Evolutionary conservation across 2,329 filamentous ascomycete genomes (phyloP).

Genomic region (Claviceps fusiformis): DNA sequence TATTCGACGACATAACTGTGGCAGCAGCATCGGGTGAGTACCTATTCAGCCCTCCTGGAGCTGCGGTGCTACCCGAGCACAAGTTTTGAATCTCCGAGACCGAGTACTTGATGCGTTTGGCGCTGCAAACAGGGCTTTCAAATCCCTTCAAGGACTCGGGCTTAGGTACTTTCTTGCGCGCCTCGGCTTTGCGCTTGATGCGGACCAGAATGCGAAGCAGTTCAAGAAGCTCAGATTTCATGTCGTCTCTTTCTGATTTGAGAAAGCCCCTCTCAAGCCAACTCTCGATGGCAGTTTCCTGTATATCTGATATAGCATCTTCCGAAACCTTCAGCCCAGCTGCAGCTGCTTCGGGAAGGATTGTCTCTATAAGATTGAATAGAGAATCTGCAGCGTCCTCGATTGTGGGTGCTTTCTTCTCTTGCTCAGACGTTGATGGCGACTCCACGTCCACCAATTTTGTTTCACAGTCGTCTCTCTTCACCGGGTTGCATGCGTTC

Average conservation of each 20-base stretch:
- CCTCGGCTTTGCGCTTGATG: constrained; percentile 12
- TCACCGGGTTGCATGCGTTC: neutral
- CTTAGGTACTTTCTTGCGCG: constrained; percentile 5
- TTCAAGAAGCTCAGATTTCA: constrained; percentile 11
- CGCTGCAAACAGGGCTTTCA: neutral
- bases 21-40: neutral
- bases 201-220: constrained; percentile 12
- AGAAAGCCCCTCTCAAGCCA: constrained; percentile 15
- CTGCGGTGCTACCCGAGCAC: neutral
- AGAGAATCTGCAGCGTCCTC: constrained; percentile 10
- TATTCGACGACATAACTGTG: neutral
- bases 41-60: neutral
- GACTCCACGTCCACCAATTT: constrained; percentile 5
- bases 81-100: constrained; percentile 1
- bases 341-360: constrained; percentile 8
- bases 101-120: constrained; percentile 1
- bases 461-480: neutral
- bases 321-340: constrained; percentile 4
- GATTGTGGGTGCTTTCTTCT: neutral
- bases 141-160: neutral
- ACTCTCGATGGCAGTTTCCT: constrained; percentile 13
- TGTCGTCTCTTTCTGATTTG: constrained; percentile 10
- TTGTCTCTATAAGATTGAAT: constrained; percentile 6
- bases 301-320: constrained; percentile 10
- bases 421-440: neutral